Evolutionary conservation across 2,329 filamentous ascomycete genomes (phyloP), one percentile per base, ranked within the genome.

Genomic region (Phaeomoniella chlamydospora): DNA sequence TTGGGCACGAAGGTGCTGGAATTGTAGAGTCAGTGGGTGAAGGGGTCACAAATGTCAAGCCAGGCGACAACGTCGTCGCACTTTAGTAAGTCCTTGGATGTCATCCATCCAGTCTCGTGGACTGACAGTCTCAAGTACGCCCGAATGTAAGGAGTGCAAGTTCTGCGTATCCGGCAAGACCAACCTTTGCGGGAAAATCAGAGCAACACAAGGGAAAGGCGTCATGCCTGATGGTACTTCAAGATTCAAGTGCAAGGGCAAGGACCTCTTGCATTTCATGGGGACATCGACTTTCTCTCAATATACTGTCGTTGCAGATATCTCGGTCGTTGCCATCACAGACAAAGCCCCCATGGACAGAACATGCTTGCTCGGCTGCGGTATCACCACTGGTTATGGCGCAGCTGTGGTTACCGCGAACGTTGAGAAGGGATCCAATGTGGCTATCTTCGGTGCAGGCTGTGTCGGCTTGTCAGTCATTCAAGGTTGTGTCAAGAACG

Each of bases 91-190:
- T 61, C 11, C 32, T 35, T 34, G 11, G 3, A 15, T 16, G 18
- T 17, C 15, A 5, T 14, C 9, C 15, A 9, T 15, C 32, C 12
- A 4, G 26, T 4, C n/a, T 17, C 19, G 15, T n/a, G n/a, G 2
- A 5, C 13, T 9, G 5, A 14, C 29, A 19, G 26, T 32, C 15
- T 30, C n/a, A 53, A 93, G 86, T 70, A 96, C 87, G 33, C 90
- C 90, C 46, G 88, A 96, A 68, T 96, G 90, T 69, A 71, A 75
- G 49, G 88, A 96, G 62, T 98, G 90, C 77, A 96, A 96, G 70
- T 96, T 96, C 74, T 98, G 90, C 80, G 90, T 85, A 64, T 96
- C 88, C 30, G 90, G 88, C 66, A 98, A 98, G 78, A 96, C 88
- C 53, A 94, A 96, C 66, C 80, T 96, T 40, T 96, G 88, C 67